phyloP scores from a whole-genome alignment of 2,329 filamentous ascomycete species.

The Microsporum ferrugineum region DNA sequence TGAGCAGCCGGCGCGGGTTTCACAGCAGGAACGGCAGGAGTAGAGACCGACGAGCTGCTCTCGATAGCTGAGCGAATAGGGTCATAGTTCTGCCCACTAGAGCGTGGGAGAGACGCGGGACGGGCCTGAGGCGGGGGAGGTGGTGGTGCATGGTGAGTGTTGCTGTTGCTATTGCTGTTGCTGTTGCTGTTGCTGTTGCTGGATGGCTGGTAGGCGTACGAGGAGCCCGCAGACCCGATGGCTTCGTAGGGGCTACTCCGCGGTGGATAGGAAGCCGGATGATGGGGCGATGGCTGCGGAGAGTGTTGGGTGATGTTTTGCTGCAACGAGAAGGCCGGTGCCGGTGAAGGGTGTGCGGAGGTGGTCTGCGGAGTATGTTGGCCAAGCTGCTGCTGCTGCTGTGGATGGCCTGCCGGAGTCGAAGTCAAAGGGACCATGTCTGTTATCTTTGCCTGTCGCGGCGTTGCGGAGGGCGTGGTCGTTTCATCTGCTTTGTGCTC shows the following conservation, averaged over 20 bases:
- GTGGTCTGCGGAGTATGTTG: not conserved
- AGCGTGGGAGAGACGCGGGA: slow-evolving; percentile 40
- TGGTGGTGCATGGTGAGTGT: not conserved
- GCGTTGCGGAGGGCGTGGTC: slow-evolving; percentile 14
- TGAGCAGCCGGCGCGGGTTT: slow-evolving; percentile 42
- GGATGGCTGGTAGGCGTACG: slow-evolving; percentile 2
- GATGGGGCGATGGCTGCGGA: slow-evolving; percentile 8
- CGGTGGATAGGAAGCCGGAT: slow-evolving; percentile 7
- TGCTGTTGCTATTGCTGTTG: slow-evolving; percentile 10
- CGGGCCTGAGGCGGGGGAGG: slow-evolving; percentile 9
- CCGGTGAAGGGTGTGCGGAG: slow-evolving; percentile 11
- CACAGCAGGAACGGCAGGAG: slow-evolving; percentile 41
- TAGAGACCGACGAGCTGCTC: slow-evolving; percentile 27
- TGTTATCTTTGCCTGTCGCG: slow-evolving; percentile 32
- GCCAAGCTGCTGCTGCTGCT: not conserved
- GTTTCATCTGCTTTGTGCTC: slow-evolving; percentile 22
- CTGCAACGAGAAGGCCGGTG: not conserved
- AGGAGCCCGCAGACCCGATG: not conserved
- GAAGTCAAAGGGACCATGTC: slow-evolving; percentile 26
- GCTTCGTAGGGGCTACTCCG: not conserved
- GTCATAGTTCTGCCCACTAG: slow-evolving; percentile 76
- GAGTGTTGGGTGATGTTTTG: slow-evolving; percentile 10
- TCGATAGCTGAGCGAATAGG: slow-evolving; percentile 61
- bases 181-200: slow-evolving; percentile 9
- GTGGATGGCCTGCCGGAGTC: slow-evolving; percentile 7